These are phyloP conservation scores for Seiridium unicorne DNA, from an alignment of 2,329 filamentous ascomycete genomes.

Conservation along the genomic window DNA sequence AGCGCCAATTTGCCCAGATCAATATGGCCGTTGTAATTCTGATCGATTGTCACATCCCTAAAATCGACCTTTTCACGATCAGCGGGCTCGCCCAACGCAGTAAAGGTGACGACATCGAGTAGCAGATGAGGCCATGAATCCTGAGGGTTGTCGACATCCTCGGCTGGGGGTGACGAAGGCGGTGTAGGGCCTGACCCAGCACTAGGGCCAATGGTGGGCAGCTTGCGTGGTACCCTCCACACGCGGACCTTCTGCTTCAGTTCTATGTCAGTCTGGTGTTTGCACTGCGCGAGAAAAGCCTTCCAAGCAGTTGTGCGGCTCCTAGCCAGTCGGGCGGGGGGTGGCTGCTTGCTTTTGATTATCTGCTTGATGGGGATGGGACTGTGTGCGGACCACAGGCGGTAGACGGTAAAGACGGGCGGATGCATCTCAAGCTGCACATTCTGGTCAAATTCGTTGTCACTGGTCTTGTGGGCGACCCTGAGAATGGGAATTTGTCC, in stretches of 20 bases:
- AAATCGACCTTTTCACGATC: constrained; percentile 63
- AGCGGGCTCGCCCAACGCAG: constrained; percentile 57
- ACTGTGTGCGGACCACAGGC: constrained; percentile 64
- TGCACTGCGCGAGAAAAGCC: constrained; percentile 74
- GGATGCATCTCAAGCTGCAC: constrained; percentile 82
- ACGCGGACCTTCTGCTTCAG: constrained; percentile 72
- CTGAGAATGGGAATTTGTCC: constrained; percentile 72
- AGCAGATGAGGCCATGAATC: constrained; percentile 46
- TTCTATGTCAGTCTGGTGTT: constrained; percentile 66
- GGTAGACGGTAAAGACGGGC: constrained; percentile 80
- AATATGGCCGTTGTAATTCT: constrained; percentile 74
- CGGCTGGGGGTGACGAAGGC: constrained; percentile 19
- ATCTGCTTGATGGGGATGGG: constrained; percentile 56
- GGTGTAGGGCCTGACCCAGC: constrained; percentile 33
- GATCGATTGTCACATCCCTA: constrained; percentile 69
- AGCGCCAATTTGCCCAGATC: constrained; percentile 67
- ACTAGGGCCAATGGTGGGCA: constrained; percentile 31
- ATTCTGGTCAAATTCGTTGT: constrained; percentile 56
- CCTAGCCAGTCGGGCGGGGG: constrained; percentile 65
- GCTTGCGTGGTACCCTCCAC: constrained; percentile 62
- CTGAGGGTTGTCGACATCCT: constrained; percentile 16
- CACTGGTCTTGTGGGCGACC: constrained; percentile 73
- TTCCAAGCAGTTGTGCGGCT: constrained; percentile 70
- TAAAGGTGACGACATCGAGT: constrained; percentile 62
- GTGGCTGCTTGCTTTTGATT: constrained; percentile 58